Conservation (phyloP, 371 early-diverging fungal species). For the Mucor irregularis region DNA sequence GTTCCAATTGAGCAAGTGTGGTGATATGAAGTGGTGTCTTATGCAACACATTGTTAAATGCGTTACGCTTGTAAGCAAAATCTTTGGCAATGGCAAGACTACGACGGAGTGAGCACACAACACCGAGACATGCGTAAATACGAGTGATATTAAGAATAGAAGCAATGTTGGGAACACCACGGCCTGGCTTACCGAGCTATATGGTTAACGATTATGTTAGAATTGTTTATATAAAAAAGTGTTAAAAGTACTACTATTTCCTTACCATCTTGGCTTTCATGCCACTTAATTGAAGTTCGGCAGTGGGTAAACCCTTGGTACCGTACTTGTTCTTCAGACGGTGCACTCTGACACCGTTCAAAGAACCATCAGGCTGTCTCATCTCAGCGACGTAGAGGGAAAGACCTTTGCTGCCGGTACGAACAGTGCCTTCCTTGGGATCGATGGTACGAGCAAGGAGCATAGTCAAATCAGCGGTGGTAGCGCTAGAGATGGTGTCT, state of each 20-base stretch:
- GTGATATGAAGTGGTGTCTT: conserved; percentile 60
- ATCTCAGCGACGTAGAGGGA: conserved; percentile 64
- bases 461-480: conserved; percentile 69
- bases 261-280: conserved; percentile 60
- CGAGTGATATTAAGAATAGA: conserved; percentile 70
- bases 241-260: too few relatives aligned
- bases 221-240: too few relatives aligned
- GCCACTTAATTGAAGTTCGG: conserved; percentile 61
- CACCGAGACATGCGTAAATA: conserved; percentile 58
- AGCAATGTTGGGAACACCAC: conserved; percentile 65
- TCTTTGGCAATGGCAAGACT: conserved; percentile 57
- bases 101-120: conserved; percentile 47
- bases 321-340: conserved; percentile 70
- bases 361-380: conserved; percentile 49
- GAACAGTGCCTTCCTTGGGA: conserved; percentile 36
- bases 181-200: conserved; percentile 46
- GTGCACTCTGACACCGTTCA: conserved; percentile 65
- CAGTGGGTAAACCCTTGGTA: conserved; percentile 72
- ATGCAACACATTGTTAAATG: conserved; percentile 13
- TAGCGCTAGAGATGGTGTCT: conserved; percentile 67
- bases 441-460: conserved; percentile 61
- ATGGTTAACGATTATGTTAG: too few relatives aligned
- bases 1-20: conserved; percentile 57
- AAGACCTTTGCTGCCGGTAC: conserved; percentile 55
- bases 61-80: conserved; percentile 60